Percentiles rank a stretch among this genome's conserved stretches.
Conservation (phyloP, 179 eudicot genomes). For the Spinacia oleracea region DNA sequence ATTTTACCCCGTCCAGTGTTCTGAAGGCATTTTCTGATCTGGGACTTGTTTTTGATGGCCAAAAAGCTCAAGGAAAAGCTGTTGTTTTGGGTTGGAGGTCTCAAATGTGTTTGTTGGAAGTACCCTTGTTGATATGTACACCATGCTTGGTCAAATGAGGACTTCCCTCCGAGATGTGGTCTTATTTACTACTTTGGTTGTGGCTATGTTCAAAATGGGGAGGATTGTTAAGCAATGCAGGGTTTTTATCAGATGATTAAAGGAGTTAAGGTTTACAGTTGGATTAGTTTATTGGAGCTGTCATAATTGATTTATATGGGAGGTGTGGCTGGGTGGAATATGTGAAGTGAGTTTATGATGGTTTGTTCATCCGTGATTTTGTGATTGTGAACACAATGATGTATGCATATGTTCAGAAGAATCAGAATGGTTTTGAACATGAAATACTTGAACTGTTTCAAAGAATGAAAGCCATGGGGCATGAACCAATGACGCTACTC, state of each 20-base stretch:
- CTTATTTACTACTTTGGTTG: slow-evolving; percentile 40
- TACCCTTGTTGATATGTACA: slow-evolving; percentile 48
- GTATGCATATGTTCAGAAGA: slow-evolving; percentile 45
- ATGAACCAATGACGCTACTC: slow-evolving; percentile 38
- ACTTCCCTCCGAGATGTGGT: slow-evolving; percentile 44
- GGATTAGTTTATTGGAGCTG: slow-evolving; percentile 36
- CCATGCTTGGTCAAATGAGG: slow-evolving; percentile 40
- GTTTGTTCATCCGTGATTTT: slow-evolving; percentile 33
- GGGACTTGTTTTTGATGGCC: slow-evolving; percentile 33
- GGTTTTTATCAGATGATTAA: slow-evolving; percentile 33
- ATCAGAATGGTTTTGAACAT: slow-evolving; percentile 42
- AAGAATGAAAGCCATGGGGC: slow-evolving; percentile 32
- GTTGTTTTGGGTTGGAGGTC: slow-evolving; percentile 40
- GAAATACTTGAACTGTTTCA: slow-evolving; percentile 32
- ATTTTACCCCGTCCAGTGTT: slow-evolving; percentile 39
- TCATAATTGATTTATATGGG: slow-evolving; percentile 40
- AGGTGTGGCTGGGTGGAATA: slow-evolving; percentile 45
- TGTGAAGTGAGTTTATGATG: slow-evolving; percentile 35
- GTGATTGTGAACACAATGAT: slow-evolving; percentile 45
- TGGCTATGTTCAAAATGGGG: slow-evolving; percentile 35
- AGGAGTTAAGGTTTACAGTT: slow-evolving; percentile 37
- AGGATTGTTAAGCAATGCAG: slow-evolving; percentile 36
- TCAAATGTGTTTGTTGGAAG: slow-evolving; percentile 42
- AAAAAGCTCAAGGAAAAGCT: slow-evolving; percentile 37
- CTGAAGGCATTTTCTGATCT: slow-evolving; percentile 42